Base-by-base conservation (phyloP, 352 stramenopile species). In the Globisporangium spiculum region DNA sequence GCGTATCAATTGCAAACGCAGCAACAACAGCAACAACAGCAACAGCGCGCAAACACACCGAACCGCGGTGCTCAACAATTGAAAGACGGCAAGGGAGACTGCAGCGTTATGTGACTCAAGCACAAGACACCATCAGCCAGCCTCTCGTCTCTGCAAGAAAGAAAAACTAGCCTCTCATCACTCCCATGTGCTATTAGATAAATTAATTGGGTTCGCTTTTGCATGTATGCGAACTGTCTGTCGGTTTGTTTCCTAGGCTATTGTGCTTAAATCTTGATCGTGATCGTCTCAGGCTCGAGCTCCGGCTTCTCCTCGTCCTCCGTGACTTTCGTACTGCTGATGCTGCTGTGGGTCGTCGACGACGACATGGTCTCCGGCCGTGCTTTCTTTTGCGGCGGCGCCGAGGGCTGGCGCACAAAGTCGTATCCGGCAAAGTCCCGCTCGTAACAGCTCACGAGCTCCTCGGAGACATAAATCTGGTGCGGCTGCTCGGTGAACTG, bases 401-500 rank as follows among this genome's bases (percentile, higher is more conserved):
- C 50, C 16, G 62, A 20, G 20, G 63, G 32, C 63, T 75, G 76
- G 2, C 86, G 82, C 41, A 93, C 85, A 65, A 90, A 96, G 65
- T 96, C 88, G 68, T 90, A 96, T 16, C 88, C 88, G 4, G 83
- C 83, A 74, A 96, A 96, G 65, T 94, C 88, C 3, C 83, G 82
- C 38, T 91, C 84, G 70, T 91, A 88, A 38, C 80, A 83, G 16
- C 77, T 84, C 22, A 76, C 75, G 30, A 91, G 68, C 41, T 91
- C 86, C 12, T 91, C 79, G 0, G 83, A 80, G 14, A 90, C 81
- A 72, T 94, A 91, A 27, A 96, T 89, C 44, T 88, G 71, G 64
- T 96, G 88, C 41, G 88, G 84, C 66, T 94, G 85, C 54, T 91
- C 84, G 0, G 88, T 96, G 67, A 94, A 96, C 46, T 94, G 86